phyloP scores from a whole-genome alignment of 176 grass and related monocot genomes.

The Saccharum officinarum region DNA sequence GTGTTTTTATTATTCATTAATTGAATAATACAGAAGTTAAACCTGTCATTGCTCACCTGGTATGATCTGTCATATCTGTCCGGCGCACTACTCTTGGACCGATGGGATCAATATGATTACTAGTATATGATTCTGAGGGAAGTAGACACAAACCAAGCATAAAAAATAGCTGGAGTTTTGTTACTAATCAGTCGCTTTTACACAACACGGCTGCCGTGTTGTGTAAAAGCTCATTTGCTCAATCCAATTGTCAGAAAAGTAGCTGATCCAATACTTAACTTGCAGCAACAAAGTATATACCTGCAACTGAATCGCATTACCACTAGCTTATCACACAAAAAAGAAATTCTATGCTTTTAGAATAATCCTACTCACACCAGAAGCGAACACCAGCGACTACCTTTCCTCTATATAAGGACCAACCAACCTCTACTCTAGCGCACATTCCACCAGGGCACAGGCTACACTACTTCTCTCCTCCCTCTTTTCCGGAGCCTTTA shows the following conservation, averaged over 20 bases:
- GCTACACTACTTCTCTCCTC: too few species aligned
- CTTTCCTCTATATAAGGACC: conserved; percentile 15
- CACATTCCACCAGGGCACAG: too few species aligned
- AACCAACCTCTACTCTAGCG: background rate
- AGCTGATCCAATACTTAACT: background rate
- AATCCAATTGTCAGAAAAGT: background rate
- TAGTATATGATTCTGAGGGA: background rate
- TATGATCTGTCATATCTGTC: background rate
- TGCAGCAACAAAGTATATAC: background rate
- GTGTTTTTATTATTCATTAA: background rate
- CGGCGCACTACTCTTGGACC: background rate
- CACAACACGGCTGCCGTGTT: background rate
- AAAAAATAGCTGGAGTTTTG: background rate
- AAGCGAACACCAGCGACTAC: background rate
- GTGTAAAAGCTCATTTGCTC: too few species aligned
- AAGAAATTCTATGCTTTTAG: background rate
- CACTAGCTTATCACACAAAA: background rate
- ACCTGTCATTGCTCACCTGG: background rate
- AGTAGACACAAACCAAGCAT: background rate
- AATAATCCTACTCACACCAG: background rate
- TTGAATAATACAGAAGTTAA: background rate
- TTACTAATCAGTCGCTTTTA: background rate
- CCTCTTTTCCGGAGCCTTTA: background rate
- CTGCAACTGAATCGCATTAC: background rate
- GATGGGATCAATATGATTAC: background rate